phyloP scores from a whole-genome alignment of 1,284 basidiomycete genomes.

The Melampsora americana region DNA sequence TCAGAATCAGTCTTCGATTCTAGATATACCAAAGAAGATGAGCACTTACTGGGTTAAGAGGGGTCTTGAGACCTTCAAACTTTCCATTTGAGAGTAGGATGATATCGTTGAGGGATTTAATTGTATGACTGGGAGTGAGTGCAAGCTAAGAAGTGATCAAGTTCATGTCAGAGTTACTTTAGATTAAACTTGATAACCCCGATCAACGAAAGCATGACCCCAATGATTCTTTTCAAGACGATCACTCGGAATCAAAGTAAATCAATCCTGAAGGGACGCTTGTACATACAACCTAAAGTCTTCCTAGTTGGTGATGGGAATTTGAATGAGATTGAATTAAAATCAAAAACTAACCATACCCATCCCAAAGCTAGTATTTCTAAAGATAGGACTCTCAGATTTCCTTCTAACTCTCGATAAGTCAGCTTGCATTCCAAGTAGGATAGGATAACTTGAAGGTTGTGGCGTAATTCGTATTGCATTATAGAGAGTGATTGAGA shows the following conservation, averaged over 20 bases:
- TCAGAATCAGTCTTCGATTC: neutral
- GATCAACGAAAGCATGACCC: no score
- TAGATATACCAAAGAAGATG: neutral
- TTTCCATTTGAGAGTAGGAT: slow-evolving; percentile 17
- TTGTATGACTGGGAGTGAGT: slow-evolving; percentile 9
- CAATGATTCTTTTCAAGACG: no score
- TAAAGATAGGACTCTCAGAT: slow-evolving; percentile 23
- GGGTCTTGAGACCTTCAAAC: neutral
- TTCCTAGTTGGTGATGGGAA: no score
- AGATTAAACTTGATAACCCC: no score
- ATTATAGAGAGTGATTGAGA: neutral
- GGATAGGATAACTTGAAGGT: slow-evolving; percentile 18
- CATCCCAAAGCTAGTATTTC: slow-evolving; percentile 1
- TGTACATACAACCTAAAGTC: no score
- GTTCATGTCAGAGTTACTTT: no score
- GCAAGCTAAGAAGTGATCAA: slow-evolving; percentile 4
- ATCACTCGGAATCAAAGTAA: no score
- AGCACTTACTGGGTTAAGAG: slow-evolving; percentile 10
- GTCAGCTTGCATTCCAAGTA: slow-evolving; percentile 14
- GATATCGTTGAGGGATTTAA: slow-evolving; percentile 19
- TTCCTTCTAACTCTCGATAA: slow-evolving; percentile 21
- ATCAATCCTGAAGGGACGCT: no score
- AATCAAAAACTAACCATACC: neutral
- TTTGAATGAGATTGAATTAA: no score
- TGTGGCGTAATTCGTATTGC: slow-evolving; percentile 37